A percentile compares a stretch with the other conserved stretches of the same genome.
phyloP scores from a whole-genome alignment of 805 yeast species.

The Kodamaea nitidulidarum region DNA sequence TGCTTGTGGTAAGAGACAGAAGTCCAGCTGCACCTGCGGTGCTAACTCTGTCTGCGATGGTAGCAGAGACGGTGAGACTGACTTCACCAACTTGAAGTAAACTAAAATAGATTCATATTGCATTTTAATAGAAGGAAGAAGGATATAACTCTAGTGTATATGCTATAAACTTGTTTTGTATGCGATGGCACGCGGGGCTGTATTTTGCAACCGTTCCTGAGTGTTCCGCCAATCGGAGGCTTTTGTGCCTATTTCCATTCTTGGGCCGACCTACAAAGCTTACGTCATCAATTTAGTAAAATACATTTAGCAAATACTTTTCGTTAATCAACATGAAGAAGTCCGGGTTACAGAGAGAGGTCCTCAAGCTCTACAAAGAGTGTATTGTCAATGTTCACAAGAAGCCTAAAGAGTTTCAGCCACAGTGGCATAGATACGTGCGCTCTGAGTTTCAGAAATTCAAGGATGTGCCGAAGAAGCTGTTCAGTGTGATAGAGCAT shows the following conservation, averaged over 20 bases:
- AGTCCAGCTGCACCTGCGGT: constrained; percentile 55
- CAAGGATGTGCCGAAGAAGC: constrained; percentile 60
- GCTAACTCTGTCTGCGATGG: constrained; percentile 26
- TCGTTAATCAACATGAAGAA: constrained; percentile 30
- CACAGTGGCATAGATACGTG: constrained; percentile 41
- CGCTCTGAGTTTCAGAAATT: constrained; percentile 63
- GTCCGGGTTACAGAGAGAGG: constrained; percentile 45
- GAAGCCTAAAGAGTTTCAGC: constrained; percentile 47
- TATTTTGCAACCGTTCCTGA: not conserved
- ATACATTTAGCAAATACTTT: not conserved
- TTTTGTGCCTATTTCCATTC: not conserved
- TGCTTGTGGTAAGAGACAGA: constrained; percentile 56
- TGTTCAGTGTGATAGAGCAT: constrained; percentile 83
- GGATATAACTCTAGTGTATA: not conserved
- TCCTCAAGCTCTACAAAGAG: constrained; percentile 45
- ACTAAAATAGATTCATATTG: not conserved
- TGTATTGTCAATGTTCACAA: constrained; percentile 44
- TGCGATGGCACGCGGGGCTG: too few species aligned
- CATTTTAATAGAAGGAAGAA: not conserved
- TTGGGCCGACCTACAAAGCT: not conserved
- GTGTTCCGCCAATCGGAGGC: not conserved
- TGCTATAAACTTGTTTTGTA: too few species aligned
- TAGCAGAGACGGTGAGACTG: constrained; percentile 53
- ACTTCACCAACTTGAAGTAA: constrained; percentile 43
- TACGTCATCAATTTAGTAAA: not conserved